Evolutionary conservation across 2,329 filamentous ascomycete genomes (phyloP).

Genomic region (Drechslerella coelobrocha): DNA sequence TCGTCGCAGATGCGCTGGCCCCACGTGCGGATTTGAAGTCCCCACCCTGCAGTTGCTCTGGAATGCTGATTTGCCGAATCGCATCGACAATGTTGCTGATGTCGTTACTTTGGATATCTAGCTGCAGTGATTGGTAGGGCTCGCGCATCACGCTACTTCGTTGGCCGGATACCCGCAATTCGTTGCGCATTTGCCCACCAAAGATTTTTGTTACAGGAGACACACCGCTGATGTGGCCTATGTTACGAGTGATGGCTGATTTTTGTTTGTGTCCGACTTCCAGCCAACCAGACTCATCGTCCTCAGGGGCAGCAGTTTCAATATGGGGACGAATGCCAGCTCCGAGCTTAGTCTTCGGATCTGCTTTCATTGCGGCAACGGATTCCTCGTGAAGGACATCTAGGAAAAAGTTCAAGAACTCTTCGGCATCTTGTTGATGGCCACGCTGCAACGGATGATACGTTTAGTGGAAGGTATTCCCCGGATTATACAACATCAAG

Average conservation of each 20-base stretch:
- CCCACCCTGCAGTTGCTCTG: constrained; percentile 78
- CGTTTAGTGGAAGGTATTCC: constrained; percentile 37
- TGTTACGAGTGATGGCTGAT: constrained; percentile 76
- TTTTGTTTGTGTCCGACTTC: constrained; percentile 95
- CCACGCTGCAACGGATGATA: constrained; percentile 69
- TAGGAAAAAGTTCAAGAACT: constrained; percentile 91
- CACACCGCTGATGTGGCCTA: constrained; percentile 62
- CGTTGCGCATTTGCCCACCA: constrained; percentile 86
- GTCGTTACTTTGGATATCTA: constrained; percentile 87
- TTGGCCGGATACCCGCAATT: constrained; percentile 82
- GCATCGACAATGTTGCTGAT: constrained; percentile 92
- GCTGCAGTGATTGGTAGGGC: constrained; percentile 89
- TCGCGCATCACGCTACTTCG: constrained; percentile 92
- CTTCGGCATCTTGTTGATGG: constrained; percentile 96
- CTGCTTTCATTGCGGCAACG: constrained; percentile 72
- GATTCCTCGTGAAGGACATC: constrained; percentile 95
- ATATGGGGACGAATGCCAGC: constrained; percentile 56
- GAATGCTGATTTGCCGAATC: constrained; percentile 79
- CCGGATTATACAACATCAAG: constrained; percentile 21
- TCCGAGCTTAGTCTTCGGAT: constrained; percentile 54
- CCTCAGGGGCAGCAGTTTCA: constrained; percentile 56
- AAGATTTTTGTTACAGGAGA: constrained; percentile 95
- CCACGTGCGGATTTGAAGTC: constrained; percentile 82
- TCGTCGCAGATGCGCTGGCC: constrained; percentile 78
- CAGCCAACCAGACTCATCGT: constrained; percentile 76